Conservation (phyloP, 2,329 filamentous ascomycete genomes). For the Diaporthe eres region DNA sequence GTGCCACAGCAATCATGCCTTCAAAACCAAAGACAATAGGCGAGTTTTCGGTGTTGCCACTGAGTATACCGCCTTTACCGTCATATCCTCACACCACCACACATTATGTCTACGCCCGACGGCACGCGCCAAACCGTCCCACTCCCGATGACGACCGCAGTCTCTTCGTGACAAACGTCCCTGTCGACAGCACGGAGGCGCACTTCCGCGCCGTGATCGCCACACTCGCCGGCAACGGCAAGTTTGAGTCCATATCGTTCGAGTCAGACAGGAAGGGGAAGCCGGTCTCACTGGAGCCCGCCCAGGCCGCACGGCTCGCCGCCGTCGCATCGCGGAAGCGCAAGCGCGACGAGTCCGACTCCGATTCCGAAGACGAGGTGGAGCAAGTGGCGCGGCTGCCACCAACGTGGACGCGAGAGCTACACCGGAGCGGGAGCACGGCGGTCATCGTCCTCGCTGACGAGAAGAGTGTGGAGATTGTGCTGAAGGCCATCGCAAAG, state of each 20-base stretch:
- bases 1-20: conserved; percentile 49
- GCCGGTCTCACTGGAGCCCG: conserved; percentile 59
- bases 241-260: conserved; percentile 84
- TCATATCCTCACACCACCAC: conserved; percentile 74
- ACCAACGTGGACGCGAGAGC: conserved; percentile 77
- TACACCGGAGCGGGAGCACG: conserved; percentile 82
- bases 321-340: conserved; percentile 62
- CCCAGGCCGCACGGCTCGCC: conserved; percentile 56
- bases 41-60: conserved; percentile 78
- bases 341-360: conserved; percentile 62
- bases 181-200: conserved; percentile 83
- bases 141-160: conserved; percentile 81
- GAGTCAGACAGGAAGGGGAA: conserved; percentile 69
- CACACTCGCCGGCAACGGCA: conserved; percentile 79
- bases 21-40: conserved; percentile 60
- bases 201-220: conserved; percentile 84
- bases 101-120: conserved; percentile 90
- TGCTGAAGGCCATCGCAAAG: conserved; percentile 81
- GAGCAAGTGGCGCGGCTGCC: conserved; percentile 76
- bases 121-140: conserved; percentile 84
- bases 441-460: conserved; percentile 90
- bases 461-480: conserved; percentile 80
- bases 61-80: conserved; percentile 74
- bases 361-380: conserved; percentile 67
- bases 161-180: conserved; percentile 92